These are phyloP conservation scores for Claviceps humidiphila DNA, from an alignment of 2,329 filamentous ascomycete genomes.

Conservation along the genomic window DNA sequence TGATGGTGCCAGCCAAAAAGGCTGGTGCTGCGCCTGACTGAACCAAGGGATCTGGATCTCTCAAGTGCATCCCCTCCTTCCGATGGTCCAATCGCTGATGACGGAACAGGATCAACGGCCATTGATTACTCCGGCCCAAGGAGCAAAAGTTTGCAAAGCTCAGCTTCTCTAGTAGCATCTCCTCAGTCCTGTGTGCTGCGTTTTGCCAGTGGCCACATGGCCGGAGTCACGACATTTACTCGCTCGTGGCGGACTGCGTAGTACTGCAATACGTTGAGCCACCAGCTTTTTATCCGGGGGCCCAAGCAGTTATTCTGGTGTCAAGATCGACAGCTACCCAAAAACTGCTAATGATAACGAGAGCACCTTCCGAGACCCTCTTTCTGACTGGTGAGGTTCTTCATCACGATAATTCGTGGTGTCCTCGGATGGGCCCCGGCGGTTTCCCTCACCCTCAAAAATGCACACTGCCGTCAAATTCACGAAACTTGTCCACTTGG, in stretches of 20 bases:
- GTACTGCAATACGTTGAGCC: background rate
- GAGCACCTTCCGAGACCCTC: background rate
- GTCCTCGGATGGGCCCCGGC: background rate
- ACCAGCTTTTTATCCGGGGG: background rate
- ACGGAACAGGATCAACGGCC: background rate
- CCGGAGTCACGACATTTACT: background rate
- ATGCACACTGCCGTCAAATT: slow-evolving; percentile 1
- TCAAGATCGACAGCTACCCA: background rate
- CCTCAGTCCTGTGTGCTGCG: background rate
- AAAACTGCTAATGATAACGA: background rate
- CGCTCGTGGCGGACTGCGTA: background rate
- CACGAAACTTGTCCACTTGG: background rate
- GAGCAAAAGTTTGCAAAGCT: background rate
- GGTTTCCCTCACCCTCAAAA: background rate
- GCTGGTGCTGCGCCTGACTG: background rate
- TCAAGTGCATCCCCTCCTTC: background rate
- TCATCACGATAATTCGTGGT: background rate
- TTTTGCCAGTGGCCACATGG: background rate
- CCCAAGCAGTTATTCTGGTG: background rate
- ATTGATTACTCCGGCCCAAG: background rate
- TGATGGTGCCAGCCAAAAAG: background rate
- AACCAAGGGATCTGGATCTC: background rate
- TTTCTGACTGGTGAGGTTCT: background rate
- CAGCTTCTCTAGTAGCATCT: too few relatives aligned
- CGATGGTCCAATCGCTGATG: background rate